These are phyloP conservation scores for Candida albicans DNA, from an alignment of 1,139 yeast genomes.

Conservation along the genomic window DNA sequence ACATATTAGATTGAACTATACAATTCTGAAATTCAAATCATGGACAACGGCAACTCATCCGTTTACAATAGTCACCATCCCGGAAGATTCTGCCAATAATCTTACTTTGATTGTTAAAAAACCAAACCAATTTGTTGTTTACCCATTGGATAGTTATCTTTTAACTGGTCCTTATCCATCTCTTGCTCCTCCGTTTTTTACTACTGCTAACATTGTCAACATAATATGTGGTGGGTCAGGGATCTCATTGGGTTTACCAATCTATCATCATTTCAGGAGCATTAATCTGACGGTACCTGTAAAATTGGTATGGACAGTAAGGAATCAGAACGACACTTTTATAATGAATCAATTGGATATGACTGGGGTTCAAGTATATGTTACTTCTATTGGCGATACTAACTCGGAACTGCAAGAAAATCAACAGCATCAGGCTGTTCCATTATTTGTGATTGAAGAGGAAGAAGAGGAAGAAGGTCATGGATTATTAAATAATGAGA, in stretches of 20 bases:
- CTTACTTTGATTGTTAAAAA: slow-evolving; percentile 29
- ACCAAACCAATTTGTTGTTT: slow-evolving; percentile 19
- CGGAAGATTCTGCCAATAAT: slow-evolving; percentile 15
- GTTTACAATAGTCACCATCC: slow-evolving; percentile 27
- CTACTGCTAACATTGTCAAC: slow-evolving; percentile 51
- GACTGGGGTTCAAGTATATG: slow-evolving; percentile 19
- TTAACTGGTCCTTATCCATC: slow-evolving; percentile 33
- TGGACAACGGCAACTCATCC: slow-evolving; percentile 44
- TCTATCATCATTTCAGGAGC: slow-evolving; percentile 39
- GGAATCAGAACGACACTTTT: slow-evolving; percentile 23
- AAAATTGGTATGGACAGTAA: slow-evolving; percentile 54
- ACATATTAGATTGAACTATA: slow-evolving; percentile 33
- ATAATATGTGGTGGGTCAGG: slow-evolving; percentile 89
- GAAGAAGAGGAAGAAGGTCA: slow-evolving; percentile 16
- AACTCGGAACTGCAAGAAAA: background rate
- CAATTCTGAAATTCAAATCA: slow-evolving; percentile 16
- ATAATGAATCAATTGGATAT: slow-evolving; percentile 20
- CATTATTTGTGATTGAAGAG: slow-evolving; percentile 14
- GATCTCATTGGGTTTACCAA: slow-evolving; percentile 70
- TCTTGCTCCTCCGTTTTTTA: slow-evolving; percentile 25
- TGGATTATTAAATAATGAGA: slow-evolving; percentile 8
- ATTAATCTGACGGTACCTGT: slow-evolving; percentile 12
- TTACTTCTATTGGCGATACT: slow-evolving; percentile 15
- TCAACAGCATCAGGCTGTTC: slow-evolving; percentile 6
- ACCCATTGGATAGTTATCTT: slow-evolving; percentile 17